These are phyloP conservation scores for Magnolia sinica DNA, from an alignment of 164 flowering plant genomes.

Conservation along the genomic window DNA sequence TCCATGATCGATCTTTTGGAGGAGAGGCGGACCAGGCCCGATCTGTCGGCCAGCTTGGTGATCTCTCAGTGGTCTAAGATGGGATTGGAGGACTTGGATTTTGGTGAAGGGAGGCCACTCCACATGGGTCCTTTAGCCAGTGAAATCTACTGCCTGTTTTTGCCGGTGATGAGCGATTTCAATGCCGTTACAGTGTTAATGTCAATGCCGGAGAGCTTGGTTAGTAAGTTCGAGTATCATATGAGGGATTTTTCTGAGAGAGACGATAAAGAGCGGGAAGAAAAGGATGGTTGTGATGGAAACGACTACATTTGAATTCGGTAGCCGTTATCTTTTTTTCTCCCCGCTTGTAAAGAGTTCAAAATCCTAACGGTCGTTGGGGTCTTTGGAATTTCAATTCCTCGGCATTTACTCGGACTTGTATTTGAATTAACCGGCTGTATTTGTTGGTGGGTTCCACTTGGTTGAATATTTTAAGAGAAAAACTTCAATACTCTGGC, in stretches of 20 bases:
- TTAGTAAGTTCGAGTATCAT: slow-evolving; percentile 51
- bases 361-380: too few species aligned
- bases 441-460: too few species aligned
- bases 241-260: slow-evolving; percentile 41
- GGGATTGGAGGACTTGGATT: slow-evolving; percentile 81
- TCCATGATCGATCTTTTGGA: slow-evolving; percentile 62
- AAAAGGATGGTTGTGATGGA: background rate
- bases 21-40: slow-evolving; percentile 53
- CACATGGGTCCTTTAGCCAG: slow-evolving; percentile 75
- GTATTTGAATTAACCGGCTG: too few species aligned
- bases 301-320: background rate
- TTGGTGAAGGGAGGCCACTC: slow-evolving; percentile 69
- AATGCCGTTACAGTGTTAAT: slow-evolving; percentile 58
- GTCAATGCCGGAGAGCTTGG: slow-evolving; percentile 69
- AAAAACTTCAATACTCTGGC: too few species aligned
- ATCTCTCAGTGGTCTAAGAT: slow-evolving; percentile 82
- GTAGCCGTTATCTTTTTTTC: too few species aligned
- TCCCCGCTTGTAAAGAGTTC: too few species aligned
- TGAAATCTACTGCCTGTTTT: slow-evolving; percentile 78
- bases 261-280: background rate
- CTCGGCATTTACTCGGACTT: too few species aligned
- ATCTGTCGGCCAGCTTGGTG: slow-evolving; percentile 53
- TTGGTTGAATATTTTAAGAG: too few species aligned
- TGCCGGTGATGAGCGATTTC: slow-evolving; percentile 57
- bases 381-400: too few species aligned